These are phyloP conservation scores for Fusarium mexicanum DNA, from an alignment of 2,329 filamentous ascomycete species.

Conservation along the genomic window DNA sequence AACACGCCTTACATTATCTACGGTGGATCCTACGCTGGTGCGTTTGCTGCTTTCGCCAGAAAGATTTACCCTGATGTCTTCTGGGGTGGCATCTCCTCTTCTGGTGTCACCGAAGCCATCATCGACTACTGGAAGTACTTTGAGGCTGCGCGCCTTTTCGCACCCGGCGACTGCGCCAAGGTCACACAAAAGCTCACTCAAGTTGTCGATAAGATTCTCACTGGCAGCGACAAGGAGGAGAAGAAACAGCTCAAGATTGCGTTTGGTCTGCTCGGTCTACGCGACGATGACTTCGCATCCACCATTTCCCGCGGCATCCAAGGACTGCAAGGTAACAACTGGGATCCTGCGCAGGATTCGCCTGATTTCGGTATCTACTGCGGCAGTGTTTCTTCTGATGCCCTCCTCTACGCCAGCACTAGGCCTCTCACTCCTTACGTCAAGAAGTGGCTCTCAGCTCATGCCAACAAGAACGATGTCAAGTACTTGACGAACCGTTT, in stretches of 20 bases:
- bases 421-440: slow-evolving; percentile 49
- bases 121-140: slow-evolving; percentile 77
- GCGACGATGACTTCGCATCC: slow-evolving; percentile 60
- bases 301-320: slow-evolving; percentile 53
- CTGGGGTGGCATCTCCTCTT: slow-evolving; percentile 82
- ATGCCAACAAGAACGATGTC: slow-evolving; percentile 53
- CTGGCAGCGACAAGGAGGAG: slow-evolving; percentile 51
- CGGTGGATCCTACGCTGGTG: slow-evolving; percentile 85
- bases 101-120: slow-evolving; percentile 80
- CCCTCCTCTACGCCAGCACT: slow-evolving; percentile 54
- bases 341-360: slow-evolving; percentile 59
- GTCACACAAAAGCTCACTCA: slow-evolving; percentile 67
- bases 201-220: slow-evolving; percentile 62
- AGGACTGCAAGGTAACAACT: slow-evolving; percentile 60
- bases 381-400: slow-evolving; percentile 54
- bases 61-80: slow-evolving; percentile 81
- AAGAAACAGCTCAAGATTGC: slow-evolving; percentile 58
- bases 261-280: slow-evolving; percentile 59
- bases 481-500: slow-evolving; percentile 54
- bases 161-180: slow-evolving; percentile 69
- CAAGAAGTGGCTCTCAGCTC: slow-evolving; percentile 52
- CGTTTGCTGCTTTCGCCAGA: slow-evolving; percentile 79
- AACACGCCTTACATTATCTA: slow-evolving; percentile 80
- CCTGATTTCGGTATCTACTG: slow-evolving; percentile 60
- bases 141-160: slow-evolving; percentile 60